Conservation (phyloP, 2,329 filamentous ascomycete genomes). For the Epichloe festucae region DNA sequence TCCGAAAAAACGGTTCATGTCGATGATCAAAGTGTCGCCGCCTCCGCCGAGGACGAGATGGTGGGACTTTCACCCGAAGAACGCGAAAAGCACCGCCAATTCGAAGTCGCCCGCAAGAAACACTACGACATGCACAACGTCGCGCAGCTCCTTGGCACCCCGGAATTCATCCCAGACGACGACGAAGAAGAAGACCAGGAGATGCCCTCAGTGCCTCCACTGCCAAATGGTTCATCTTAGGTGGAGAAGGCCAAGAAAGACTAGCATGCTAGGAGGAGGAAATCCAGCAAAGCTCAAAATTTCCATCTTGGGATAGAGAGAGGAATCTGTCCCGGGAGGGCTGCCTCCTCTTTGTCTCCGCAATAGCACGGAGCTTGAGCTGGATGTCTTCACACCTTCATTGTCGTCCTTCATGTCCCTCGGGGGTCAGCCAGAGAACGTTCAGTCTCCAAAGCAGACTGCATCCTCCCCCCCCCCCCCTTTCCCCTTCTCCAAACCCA, state of each 20-base stretch:
- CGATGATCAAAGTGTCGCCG: constrained; percentile 45
- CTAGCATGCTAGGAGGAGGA: neutral
- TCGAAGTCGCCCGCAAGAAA: constrained; percentile 84
- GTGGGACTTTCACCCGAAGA: constrained; percentile 55
- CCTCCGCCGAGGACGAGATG: constrained; percentile 43
- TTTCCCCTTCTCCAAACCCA: neutral
- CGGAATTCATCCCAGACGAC: constrained; percentile 51
- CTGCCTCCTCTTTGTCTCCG: neutral
- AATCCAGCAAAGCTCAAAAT: neutral
- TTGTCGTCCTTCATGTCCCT: neutral
- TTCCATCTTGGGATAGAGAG: neutral
- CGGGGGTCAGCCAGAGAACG: too few species aligned
- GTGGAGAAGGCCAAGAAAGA: neutral
- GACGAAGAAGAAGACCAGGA: constrained; percentile 32
- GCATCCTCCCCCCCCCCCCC: too few species aligned
- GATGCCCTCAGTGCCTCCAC: constrained; percentile 29
- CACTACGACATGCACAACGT: constrained; percentile 99
- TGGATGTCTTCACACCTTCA: neutral
- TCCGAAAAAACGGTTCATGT: constrained; percentile 67
- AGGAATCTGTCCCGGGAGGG: too few species aligned
- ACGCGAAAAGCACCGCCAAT: constrained; percentile 78
- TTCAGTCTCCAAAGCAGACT: too few species aligned
- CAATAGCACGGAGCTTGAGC: neutral
- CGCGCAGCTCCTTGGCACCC: constrained; percentile 70
- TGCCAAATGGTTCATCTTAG: constrained; percentile 28